Evolutionary conservation across 768 basidiomycete species (phyloP), one percentile per base, ranked within the genome.

Genomic region (Kwoniella europaea): DNA sequence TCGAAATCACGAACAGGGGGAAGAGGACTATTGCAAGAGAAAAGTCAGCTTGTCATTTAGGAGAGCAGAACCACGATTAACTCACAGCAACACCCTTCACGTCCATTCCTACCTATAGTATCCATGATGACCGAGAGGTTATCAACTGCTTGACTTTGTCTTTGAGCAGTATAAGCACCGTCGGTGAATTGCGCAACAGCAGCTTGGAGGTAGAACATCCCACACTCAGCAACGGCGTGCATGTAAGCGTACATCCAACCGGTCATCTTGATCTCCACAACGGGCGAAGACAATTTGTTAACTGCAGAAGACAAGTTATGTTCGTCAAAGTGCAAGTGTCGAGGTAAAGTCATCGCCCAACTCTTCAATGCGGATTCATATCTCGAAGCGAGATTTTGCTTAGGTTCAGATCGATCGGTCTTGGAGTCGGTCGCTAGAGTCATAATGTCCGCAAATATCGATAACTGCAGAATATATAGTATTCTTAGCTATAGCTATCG

Each of bases 201-300:
- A 18, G 78, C 80, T 68, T 83, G 82, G 27, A 83, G 72, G 67
- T 82, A 81, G 66, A 82, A 82, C 77, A 82, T 82, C 13, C 81
- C 80, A 55, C 81, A 82, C 63, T 83, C 82, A 9, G 82, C 82
- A 4, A 83, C 64, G 20, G 76, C 69, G 71, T 83, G 82, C 79
- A 82, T 81, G 69, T 79, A 77, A 0, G 76, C 75, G 69, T 78
- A 83, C 52, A 79, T 66, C 73, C 79, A 82, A 0, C 80, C 82
- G 3, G 74, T 71, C 22, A 73, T 57, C 27, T 76, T 73, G 29
- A 74, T 71, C n/a, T 71, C 63, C 1, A 76, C 63, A 1, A 82
- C 56, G 1, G 79, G 71, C 15, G 80, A 81, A 9, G 57, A 20
- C 9, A 81, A 64, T 54, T 72, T 74, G 52, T 63, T 50, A 9